Conservation (phyloP, 2,329 filamentous ascomycete species). For the Fusarium torreyae region DNA sequence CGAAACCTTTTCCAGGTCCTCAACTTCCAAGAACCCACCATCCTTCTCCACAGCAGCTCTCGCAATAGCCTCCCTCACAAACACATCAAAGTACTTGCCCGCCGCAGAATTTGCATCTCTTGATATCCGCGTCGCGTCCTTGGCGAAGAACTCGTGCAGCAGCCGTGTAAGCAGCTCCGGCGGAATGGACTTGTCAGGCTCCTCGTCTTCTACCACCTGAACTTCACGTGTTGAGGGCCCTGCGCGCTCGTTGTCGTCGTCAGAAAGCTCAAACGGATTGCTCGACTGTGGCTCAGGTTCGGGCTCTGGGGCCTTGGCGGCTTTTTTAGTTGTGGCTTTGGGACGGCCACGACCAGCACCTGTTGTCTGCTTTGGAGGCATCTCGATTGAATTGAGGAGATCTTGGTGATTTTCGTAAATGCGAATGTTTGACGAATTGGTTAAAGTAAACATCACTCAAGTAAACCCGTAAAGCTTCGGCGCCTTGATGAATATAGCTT, state of each 20-base stretch:
- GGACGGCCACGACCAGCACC: slow-evolving; percentile 57
- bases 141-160: slow-evolving; percentile 84
- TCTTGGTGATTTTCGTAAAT: background rate
- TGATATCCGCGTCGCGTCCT: slow-evolving; percentile 79
- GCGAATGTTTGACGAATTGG: background rate
- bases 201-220: slow-evolving; percentile 48
- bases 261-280: slow-evolving; percentile 57
- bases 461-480: background rate
- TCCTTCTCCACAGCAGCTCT: slow-evolving; percentile 80
- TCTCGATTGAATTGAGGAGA: slow-evolving; percentile 39
- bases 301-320: slow-evolving; percentile 41
- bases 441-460: background rate
- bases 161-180: slow-evolving; percentile 81
- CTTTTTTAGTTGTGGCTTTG: slow-evolving; percentile 47
- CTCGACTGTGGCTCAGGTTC: slow-evolving; percentile 49
- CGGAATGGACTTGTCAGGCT: slow-evolving; percentile 71
- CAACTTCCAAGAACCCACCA: slow-evolving; percentile 83
- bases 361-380: slow-evolving; percentile 62
- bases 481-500: slow-evolving; percentile 12
- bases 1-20: slow-evolving; percentile 90
- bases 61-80: slow-evolving; percentile 90
- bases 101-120: slow-evolving; percentile 83
- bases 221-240: slow-evolving; percentile 45
- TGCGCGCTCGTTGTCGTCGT: slow-evolving; percentile 44
- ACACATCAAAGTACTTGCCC: slow-evolving; percentile 90